Percentiles rank a stretch among this genome's conserved stretches.
These are phyloP conservation scores for Chrysophaeum taylorii DNA, from an alignment of 352 stramenopile species.

Conservation along the genomic window DNA sequence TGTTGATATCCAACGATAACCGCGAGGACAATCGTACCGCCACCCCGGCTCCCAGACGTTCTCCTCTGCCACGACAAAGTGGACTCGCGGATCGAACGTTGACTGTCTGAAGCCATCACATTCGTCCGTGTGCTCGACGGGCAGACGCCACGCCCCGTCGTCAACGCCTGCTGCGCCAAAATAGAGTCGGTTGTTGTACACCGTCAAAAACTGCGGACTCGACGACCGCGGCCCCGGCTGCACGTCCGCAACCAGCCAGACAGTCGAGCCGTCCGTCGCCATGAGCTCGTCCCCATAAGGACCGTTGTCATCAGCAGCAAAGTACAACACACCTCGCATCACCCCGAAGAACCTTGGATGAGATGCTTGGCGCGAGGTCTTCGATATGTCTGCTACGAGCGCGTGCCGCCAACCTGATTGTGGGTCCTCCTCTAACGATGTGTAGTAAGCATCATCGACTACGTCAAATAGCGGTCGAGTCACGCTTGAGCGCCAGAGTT, in stretches of 20 bases:
- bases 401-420: neutral
- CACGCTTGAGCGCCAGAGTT: neutral
- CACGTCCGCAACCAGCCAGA: constrained; percentile 49
- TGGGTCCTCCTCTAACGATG: neutral
- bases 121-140: constrained; percentile 49
- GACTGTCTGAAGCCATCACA: constrained; percentile 60
- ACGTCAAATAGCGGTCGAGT: neutral
- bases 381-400: neutral
- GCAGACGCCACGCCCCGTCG: constrained; percentile 39
- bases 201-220: constrained; percentile 37
- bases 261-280: constrained; percentile 41
- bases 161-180: constrained; percentile 62
- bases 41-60: constrained; percentile 50
- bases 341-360: constrained; percentile 32
- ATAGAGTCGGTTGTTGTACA: constrained; percentile 56
- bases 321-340: constrained; percentile 34
- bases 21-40: constrained; percentile 67
- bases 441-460: neutral
- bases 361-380: neutral
- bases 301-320: constrained; percentile 35
- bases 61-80: constrained; percentile 54
- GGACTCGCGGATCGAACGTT: constrained; percentile 43
- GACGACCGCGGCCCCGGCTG: constrained; percentile 41
- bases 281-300: constrained; percentile 53
- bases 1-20: constrained; percentile 66